Evolutionary conservation across 768 basidiomycete species (phyloP).

Genomic region (Pulveroboletus sp.): DNA sequence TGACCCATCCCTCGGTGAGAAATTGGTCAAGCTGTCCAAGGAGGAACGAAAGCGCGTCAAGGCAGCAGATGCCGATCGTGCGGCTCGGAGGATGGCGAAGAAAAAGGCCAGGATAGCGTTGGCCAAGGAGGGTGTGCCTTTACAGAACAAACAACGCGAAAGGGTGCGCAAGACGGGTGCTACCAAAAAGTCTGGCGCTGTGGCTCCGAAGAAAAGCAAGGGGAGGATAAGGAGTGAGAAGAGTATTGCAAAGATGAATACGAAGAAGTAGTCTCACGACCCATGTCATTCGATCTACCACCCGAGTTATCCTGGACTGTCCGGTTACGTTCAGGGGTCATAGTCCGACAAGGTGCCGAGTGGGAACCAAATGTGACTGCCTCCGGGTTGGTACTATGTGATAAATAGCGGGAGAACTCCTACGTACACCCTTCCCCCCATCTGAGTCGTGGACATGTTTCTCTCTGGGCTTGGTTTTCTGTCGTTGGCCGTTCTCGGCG

Average conservation of each 20-base stretch:
- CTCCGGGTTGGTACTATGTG: too few relatives aligned
- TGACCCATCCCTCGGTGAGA: conserved; percentile 75
- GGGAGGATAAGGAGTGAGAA: conserved; percentile 52
- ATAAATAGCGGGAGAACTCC: conserved; percentile 1
- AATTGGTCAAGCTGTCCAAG: conserved; percentile 73
- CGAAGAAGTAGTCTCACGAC: conserved; percentile 44
- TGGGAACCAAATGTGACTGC: too few relatives aligned
- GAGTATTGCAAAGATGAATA: conserved; percentile 50
- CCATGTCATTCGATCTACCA: too few relatives aligned
- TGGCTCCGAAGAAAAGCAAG: conserved; percentile 32
- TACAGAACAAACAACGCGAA: conserved; percentile 42
- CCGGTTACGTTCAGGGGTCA: too few relatives aligned
- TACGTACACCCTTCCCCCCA: neutral
- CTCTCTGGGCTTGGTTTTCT: conserved; percentile 12
- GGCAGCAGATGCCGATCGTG: conserved; percentile 70
- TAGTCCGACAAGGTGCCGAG: too few relatives aligned
- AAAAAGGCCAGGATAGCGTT: conserved; percentile 70
- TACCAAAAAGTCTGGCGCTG: conserved; percentile 20
- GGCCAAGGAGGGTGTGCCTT: conserved; percentile 36
- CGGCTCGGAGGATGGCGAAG: conserved; percentile 84
- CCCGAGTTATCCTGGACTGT: too few relatives aligned
- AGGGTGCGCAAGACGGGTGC: conserved; percentile 42
- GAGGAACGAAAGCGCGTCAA: conserved; percentile 85
- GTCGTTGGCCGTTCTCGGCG: conserved; percentile 13
- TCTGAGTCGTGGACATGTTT: conserved; percentile 4